phyloP scores from a whole-genome alignment of 1,284 basidiomycete species.

The Microbotryum silenes-acaulis region DNA sequence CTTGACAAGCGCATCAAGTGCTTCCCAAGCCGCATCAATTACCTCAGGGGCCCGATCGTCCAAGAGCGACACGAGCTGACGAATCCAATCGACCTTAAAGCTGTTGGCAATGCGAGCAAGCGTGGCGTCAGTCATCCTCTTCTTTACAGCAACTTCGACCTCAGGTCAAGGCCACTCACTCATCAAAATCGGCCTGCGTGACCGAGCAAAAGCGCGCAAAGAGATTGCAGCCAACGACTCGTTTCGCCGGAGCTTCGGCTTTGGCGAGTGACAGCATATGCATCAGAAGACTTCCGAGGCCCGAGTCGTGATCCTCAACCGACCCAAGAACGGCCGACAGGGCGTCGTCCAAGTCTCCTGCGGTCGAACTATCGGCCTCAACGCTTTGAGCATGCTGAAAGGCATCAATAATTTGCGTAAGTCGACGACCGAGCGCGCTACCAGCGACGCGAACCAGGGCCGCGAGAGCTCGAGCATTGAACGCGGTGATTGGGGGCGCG shows the following conservation, averaged over 20 bases:
- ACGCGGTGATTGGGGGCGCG: constrained; percentile 79
- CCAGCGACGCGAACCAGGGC: constrained; percentile 91
- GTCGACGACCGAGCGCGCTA: constrained; percentile 70
- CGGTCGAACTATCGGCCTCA: constrained; percentile 60
- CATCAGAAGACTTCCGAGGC: constrained; percentile 79
- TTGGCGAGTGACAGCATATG: constrained; percentile 80
- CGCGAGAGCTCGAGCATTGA: constrained; percentile 89
- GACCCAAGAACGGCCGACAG: constrained; percentile 64
- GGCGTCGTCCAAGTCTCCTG: constrained; percentile 66
- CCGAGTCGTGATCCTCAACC: constrained; percentile 68
- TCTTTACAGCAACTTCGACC: neutral
- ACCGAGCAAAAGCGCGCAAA: constrained; percentile 75
- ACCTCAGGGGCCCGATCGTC: constrained; percentile 70
- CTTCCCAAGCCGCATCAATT: constrained; percentile 72
- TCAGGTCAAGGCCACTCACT: constrained; percentile 39
- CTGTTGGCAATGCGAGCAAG: constrained; percentile 28
- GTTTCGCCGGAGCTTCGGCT: constrained; percentile 58
- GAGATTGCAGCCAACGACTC: constrained; percentile 67
- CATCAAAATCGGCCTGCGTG: constrained; percentile 62
- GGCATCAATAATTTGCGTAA: constrained; percentile 66
- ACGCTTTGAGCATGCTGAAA: constrained; percentile 60
- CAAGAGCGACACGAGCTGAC: constrained; percentile 77
- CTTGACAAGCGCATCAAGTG: constrained; percentile 83
- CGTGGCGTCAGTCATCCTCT: constrained; percentile 17
- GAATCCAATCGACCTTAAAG: constrained; percentile 90